Evolutionary conservation across 2,329 filamentous ascomycete genomes (phyloP).

Genomic region (Sclerotinia glacialis): DNA sequence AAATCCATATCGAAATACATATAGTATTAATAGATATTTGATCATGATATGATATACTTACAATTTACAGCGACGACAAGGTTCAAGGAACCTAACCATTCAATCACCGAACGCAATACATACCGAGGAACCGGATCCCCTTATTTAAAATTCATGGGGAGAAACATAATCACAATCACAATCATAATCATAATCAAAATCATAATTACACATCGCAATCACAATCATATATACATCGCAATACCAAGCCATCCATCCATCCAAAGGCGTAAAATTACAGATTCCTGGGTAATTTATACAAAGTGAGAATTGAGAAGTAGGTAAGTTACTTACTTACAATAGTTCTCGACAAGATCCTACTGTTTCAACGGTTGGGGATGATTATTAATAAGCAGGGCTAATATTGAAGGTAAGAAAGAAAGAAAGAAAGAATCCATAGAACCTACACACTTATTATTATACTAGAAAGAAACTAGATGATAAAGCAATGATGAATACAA

Average conservation of each 20-base stretch:
- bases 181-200: no score
- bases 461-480: background rate
- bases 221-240: no score
- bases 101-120: background rate
- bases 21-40: no score
- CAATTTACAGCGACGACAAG: background rate
- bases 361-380: background rate
- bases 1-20: no score
- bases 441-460: background rate
- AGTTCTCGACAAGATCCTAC: no score
- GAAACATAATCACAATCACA: no score
- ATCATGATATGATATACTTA: no score
- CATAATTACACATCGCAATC: no score
- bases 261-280: background rate
- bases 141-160: background rate
- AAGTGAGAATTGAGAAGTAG: background rate
- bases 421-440: background rate
- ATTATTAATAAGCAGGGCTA: background rate
- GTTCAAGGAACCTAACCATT: background rate
- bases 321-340: no score
- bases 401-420: background rate
- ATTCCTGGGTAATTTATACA: background rate
- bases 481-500: no score
- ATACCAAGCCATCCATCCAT: background rate
- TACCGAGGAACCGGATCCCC: constrained; percentile 14